A percentile compares a stretch with the other conserved stretches of the same genome.
These are phyloP conservation scores for Triticum monococcum DNA, from an alignment of 176 grass and related monocot genomes.

Conservation along the genomic window DNA sequence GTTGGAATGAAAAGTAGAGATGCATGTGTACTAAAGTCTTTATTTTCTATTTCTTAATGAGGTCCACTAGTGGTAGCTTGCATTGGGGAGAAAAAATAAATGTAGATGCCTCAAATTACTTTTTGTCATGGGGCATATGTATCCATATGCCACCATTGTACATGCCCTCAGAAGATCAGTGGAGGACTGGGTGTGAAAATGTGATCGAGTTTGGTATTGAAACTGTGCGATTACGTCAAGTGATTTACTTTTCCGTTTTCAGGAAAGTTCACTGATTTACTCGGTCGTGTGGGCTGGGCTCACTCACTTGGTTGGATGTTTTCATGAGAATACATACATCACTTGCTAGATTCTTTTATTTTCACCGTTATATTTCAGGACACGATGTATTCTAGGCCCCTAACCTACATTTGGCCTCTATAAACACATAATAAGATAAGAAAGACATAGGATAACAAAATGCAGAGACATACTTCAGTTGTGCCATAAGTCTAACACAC, in stretches of 20 bases:
- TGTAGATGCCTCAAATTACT: no score
- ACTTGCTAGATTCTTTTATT: background rate
- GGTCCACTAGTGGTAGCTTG: no score
- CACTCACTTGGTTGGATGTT: background rate
- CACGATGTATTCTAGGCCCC: background rate
- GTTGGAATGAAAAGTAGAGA: no score
- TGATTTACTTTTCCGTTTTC: background rate
- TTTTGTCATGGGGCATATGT: no score
- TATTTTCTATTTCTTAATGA: no score
- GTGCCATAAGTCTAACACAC: background rate
- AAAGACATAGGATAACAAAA: background rate
- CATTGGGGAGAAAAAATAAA: no score
- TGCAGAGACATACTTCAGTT: background rate
- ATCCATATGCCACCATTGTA: no score
- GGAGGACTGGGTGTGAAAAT: background rate
- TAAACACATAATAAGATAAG: background rate
- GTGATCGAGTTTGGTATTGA: no score
- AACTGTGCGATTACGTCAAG: background rate
- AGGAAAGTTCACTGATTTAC: background rate
- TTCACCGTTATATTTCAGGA: no score
- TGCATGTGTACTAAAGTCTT: no score
- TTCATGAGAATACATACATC: no score
- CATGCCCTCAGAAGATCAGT: background rate
- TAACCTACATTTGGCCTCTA: background rate
- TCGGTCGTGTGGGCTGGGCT: background rate